Base-by-base conservation (phyloP, 2,329 filamentous ascomycete genomes). In the Trichoderma sp. region DNA sequence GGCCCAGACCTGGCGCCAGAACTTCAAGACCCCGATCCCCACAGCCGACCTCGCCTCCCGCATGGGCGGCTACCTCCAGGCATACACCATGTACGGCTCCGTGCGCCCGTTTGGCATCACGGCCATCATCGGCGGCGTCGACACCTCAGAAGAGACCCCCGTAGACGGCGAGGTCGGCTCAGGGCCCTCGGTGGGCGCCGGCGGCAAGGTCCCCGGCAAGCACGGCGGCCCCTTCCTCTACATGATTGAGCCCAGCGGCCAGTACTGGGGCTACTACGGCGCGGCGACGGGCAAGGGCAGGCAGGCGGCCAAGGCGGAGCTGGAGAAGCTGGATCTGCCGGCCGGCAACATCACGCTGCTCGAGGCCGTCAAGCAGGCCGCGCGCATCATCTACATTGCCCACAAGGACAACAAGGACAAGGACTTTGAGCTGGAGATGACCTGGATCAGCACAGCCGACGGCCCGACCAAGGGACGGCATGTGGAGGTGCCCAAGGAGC, bases 321-420 rank as follows among this genome's bases (percentile, higher is more conserved):
- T 99, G 67, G 95, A 99, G 86, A 99, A 99, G 85, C 85, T 99
- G 66, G 92, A 98, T 77, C 86, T 99, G 66, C 83, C 88, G 62
- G 89, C 88, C 12, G 90, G 88, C 63, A 89, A 85, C 57, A 85
- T 98, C 63, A 91, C 89, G 68, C 82, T 99, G 66, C 83, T 90
- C 74, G 89, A 98, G 75, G 95, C 90, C 58, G 92, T 99, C 74
- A 97, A 96, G 84, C 91, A 98, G 83, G 95, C 95, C 41, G 95
- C 95, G 64, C 85, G 93, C 68, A 99, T 99, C 79, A 98, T 99
- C 79, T 96, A 97, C 78, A 88, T 97, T 67, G 93, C 94, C 56
- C 95, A 99, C 77, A 95, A 98, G 78, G 95, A 99, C 78, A 98
- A 94, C 84, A 98, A 98, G 83, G 95, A 98, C 81, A 99, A 99